phyloP scores from a whole-genome alignment of 768 basidiomycete genomes.

The Tylopilus felleus region DNA sequence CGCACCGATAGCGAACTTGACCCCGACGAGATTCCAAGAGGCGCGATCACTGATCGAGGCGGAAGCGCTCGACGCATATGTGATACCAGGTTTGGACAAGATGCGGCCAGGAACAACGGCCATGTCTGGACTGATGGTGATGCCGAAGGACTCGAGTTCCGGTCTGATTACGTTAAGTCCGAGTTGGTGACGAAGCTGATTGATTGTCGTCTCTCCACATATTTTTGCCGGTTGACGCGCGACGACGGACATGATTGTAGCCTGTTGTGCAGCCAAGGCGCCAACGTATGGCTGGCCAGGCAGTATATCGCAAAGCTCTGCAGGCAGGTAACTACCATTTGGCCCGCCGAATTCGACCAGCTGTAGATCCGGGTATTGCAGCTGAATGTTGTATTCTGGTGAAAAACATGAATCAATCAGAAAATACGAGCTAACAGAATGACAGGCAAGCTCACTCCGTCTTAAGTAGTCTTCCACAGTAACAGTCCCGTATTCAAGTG shows the following conservation, averaged over 20 bases:
- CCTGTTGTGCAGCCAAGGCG: neutral
- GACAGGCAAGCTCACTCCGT: neutral
- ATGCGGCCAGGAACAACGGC: neutral
- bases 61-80: neutral
- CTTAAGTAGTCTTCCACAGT: neutral
- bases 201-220: neutral
- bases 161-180: neutral
- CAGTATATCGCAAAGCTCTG: neutral
- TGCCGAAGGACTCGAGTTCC: neutral
- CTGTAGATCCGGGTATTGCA: neutral
- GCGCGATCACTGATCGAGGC: neutral
- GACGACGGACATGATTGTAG: neutral
- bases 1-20: neutral
- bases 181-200: neutral
- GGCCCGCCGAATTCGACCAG: neutral
- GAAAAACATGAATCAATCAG: neutral
- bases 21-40: neutral
- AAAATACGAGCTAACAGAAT: neutral
- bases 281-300: neutral
- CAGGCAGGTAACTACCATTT: neutral
- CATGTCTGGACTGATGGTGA: neutral
- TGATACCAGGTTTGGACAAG: neutral
- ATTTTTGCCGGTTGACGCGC: neutral
- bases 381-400: neutral
- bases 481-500: neutral